Conservation (phyloP, 2,329 filamentous ascomycete genomes). For the Alternaria sp. region DNA sequence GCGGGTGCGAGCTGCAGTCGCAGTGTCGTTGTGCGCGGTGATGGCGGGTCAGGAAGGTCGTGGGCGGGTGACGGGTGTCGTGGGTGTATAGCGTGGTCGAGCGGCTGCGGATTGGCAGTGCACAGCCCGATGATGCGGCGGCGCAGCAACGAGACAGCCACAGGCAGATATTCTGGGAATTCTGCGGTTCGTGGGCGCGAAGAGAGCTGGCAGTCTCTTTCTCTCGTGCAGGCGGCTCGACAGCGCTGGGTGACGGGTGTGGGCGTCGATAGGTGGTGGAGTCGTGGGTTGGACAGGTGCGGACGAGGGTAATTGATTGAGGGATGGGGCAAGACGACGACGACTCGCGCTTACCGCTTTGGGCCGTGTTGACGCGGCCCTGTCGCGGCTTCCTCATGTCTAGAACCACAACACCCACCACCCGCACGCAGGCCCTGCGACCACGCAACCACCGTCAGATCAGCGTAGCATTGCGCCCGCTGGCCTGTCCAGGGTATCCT, state of each 20-base stretch:
- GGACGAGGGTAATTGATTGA: conserved; percentile 21
- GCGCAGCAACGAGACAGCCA: conserved; percentile 23
- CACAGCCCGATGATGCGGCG: conserved; percentile 31
- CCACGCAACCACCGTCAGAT: conserved; percentile 5
- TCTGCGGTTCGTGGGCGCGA: conserved; percentile 1
- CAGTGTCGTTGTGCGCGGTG: conserved; percentile 10
- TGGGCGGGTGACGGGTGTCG: conserved; percentile 15
- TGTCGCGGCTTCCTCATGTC: conserved; percentile 22
- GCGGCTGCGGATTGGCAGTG: conserved; percentile 25
- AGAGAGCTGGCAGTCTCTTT: not conserved
- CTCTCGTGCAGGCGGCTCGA: conserved; percentile 11
- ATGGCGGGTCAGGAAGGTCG: conserved; percentile 10
- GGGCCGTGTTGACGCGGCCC: conserved; percentile 18
- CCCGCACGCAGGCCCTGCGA: not conserved
- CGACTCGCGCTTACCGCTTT: conserved; percentile 16
- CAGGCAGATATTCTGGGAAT: conserved; percentile 20
- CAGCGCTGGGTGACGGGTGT: conserved; percentile 8
- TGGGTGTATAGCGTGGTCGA: conserved; percentile 10
- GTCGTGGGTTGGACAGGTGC: conserved; percentile 13
- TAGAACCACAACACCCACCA: conserved; percentile 19
- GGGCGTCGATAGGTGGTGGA: conserved; percentile 11
- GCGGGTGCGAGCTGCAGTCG: conserved; percentile 26
- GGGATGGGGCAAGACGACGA: conserved; percentile 20
- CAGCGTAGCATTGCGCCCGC: not conserved
- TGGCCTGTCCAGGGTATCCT: not conserved